Conservation (phyloP, 306 rosid genomes). For the Clitoria ternatea region DNA sequence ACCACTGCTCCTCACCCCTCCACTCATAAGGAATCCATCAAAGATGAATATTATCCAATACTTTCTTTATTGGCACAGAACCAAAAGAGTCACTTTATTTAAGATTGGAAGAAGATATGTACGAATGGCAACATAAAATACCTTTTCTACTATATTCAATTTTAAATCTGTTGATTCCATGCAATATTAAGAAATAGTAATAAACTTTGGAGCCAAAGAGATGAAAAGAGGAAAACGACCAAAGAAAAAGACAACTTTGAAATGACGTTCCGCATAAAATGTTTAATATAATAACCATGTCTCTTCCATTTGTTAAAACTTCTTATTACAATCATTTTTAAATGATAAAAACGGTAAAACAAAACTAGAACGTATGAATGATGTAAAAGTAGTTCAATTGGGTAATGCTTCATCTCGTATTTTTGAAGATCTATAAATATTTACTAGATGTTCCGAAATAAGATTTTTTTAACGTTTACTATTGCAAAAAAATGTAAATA, state of each 20-base stretch:
- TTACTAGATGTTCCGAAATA: no score
- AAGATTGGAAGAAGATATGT: not conserved
- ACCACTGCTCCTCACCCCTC: slow-evolving; percentile 4
- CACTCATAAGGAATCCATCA: slow-evolving; percentile 16
- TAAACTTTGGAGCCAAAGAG: no score
- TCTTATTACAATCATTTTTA: no score
- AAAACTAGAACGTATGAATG: no score
- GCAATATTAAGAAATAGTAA: no score
- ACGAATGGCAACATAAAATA: not conserved
- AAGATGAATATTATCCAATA: not conserved
- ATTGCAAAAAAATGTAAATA: no score
- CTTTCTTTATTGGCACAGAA: not conserved
- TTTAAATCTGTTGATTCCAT: no score
- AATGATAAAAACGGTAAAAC: no score
- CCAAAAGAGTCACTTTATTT: not conserved
- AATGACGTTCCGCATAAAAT: not conserved
- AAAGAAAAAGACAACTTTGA: not conserved
- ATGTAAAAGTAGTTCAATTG: no score
- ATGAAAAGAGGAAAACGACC: not conserved
- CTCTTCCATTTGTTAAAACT: not conserved
- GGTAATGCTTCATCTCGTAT: no score
- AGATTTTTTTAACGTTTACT: no score
- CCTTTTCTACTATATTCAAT: not conserved
- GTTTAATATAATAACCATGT: not conserved
- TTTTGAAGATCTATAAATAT: no score